Percentiles rank a stretch among this genome's conserved stretches.
Evolutionary conservation across 2,329 filamentous ascomycete species (phyloP).

Genomic region (Podosphaera fusca): DNA sequence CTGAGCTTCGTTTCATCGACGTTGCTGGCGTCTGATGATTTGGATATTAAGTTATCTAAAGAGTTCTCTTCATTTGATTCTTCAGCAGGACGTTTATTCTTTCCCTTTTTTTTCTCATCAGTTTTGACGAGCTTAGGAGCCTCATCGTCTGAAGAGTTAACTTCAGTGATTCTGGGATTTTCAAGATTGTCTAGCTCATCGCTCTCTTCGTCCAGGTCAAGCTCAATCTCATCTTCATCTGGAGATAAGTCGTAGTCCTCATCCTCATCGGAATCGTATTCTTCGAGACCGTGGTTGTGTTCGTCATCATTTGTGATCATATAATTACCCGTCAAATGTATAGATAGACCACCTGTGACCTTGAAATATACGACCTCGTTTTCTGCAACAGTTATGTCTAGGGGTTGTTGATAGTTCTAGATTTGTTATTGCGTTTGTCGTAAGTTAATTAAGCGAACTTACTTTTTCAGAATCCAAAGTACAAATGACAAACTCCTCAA

Average conservation of each 20-base stretch:
- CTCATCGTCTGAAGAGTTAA: constrained; percentile 50
- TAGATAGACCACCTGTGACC: constrained; percentile 68
- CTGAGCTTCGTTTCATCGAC: constrained; percentile 52
- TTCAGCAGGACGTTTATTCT: constrained; percentile 84
- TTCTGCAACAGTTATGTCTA: constrained; percentile 79
- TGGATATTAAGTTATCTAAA: constrained; percentile 70
- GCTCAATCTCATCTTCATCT: constrained; percentile 50
- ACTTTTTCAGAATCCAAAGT: constrained; percentile 86
- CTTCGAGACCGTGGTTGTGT: constrained; percentile 30
- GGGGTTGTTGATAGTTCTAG: constrained; percentile 81
- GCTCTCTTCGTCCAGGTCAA: constrained; percentile 32
- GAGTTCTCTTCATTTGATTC: constrained; percentile 36
- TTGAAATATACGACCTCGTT: constrained; percentile 82
- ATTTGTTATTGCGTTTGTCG: neutral
- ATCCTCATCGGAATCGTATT: constrained; percentile 37
- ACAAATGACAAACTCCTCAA: constrained; percentile 86
- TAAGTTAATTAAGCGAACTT: constrained; percentile 17
- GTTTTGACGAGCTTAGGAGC: constrained; percentile 32
- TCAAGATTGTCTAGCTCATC: constrained; percentile 60
- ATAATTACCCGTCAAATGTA: constrained; percentile 94
- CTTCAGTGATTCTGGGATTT: constrained; percentile 62
- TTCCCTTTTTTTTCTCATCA: constrained; percentile 34
- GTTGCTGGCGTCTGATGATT: constrained; percentile 32
- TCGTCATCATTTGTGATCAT: constrained; percentile 44
- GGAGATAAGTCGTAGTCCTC: constrained; percentile 64